Evolutionary conservation across 768 basidiomycete species (phyloP), one percentile per base, ranked within the genome.

Genomic region (Kwoniella bestiolae): DNA sequence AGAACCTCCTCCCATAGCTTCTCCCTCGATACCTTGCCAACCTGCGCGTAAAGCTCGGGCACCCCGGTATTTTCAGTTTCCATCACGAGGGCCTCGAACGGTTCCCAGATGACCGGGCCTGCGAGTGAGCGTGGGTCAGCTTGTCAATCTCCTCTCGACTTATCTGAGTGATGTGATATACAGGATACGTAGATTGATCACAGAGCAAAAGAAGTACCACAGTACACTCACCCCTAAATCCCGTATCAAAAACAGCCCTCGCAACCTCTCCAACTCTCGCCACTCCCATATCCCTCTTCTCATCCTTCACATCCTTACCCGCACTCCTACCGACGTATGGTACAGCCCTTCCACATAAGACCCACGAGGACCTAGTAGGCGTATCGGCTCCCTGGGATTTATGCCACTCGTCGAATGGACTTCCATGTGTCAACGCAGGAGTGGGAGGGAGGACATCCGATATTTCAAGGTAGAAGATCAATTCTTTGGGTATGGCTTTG

Each of bases 381-480:
- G 49, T 55, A 25, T 50, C 50, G 14, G 50, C 18, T 16, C 56
- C 44, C 18, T 41, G 56, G 23, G 51, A 59, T 32, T 50, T 46
- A 12, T 65, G 31, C 56, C 60, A 68, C 7, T 50, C 66, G 41
- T 68, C 66, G 26, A 57, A 63, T 16, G 26, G 16, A 32, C 61
- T 63, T 25, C 66, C 66, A 21, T 63, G 23, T 26, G 32, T n/a
- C 8, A 68, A 45, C 9, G 66, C 61, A 14, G 46, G 38, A 11
- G 23, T 34, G 1, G 66, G 66, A 12, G 34, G 8, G 25, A 68
- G 53, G 28, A 63, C 55, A 47, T 76, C 75, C 5, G 72, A 74
- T 38, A 79, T 68, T 59, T 75, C 60, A 38, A 71, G 56, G 60
- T 71, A 77, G 66, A 49, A 66, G 64, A 79, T 79, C 57, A 72